Evolutionary conservation across 2,329 filamentous ascomycete species (phyloP), one percentile per base, ranked within the genome.

Genomic region (Coccinonectria pachysandricola): DNA sequence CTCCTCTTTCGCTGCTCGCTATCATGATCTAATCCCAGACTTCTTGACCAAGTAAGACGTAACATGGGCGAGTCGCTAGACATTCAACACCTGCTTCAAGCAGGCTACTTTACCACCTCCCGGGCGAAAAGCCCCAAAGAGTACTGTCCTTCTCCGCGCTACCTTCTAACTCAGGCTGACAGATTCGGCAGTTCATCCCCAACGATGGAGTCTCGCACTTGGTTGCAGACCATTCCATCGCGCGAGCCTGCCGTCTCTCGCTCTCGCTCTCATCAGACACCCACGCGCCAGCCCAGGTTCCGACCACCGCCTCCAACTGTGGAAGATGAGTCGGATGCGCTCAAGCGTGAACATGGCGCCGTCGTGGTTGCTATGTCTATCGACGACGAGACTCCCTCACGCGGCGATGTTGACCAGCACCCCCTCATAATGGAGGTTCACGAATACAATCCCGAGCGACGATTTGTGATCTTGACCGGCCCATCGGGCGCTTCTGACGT

Each of bases 351-450:
- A 46, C 54, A 70, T 41, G 60, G 62, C 14, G 53, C 54, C 52
- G 15, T 26, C 27, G 8, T 39, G 26, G n/a, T n/a, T n/a, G 49
- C 40, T 21, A 43, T 37, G 11, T 19, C 32, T 8, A 37, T 34
- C 28, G 62, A 59, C 30, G 75, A 78, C 38, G 71, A 77, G 31
- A 64, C 70, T 15, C 62, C 64, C 25, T 65, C 67, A 31, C 69
- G 70, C 30, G 81, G 81, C 19, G 67, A 70, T 5, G 53, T 78
- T 31, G 77, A 86, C 27, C 81, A 87, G 45, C 57, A 75, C 14
- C 75, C 74, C 8, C 60, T 86, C 24, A 59, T 87, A 13, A 55
- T 78, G 29, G 73, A 79, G 30, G 68, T 80, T 27, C 58, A 62
- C 39, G 65, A 72, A 31, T 49, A 64, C 42, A 74, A 73, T 38